Evolutionary conservation across 305 asterid species (phyloP).

Genomic region (Caryopteris hybrid): DNA sequence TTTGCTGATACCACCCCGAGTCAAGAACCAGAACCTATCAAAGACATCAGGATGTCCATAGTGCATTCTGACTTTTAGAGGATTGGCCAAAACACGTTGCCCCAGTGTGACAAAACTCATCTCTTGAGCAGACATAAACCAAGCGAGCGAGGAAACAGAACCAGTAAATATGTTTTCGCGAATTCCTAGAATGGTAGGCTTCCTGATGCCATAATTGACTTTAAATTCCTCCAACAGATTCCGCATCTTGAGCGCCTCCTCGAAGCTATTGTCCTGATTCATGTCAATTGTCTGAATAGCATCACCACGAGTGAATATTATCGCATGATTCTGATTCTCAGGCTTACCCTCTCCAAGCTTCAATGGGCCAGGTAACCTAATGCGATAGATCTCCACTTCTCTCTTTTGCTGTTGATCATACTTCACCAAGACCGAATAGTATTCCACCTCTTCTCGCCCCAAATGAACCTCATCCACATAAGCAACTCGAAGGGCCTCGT

Average conservation of each 20-base stretch:
- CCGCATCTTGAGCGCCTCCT: constrained; percentile 96
- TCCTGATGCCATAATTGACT: constrained; percentile 63
- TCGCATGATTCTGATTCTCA: constrained; percentile 96
- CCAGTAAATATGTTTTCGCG: constrained; percentile 98
- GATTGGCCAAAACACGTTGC: constrained; percentile 89
- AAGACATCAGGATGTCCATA: constrained; percentile 97
- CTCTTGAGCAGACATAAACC: constrained; percentile 98
- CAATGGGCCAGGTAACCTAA: constrained; percentile 86
- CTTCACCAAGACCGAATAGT: constrained; percentile 89
- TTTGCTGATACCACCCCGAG: constrained; percentile 95
- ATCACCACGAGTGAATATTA: constrained; percentile 94
- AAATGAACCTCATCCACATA: constrained; percentile 77
- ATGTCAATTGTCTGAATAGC: constrained; percentile 94
- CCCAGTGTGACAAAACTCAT: constrained; percentile 94
- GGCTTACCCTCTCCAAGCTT: constrained; percentile 99
- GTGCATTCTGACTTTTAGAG: constrained; percentile 91
- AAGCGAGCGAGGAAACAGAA: constrained; percentile 91
- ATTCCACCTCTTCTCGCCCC: constrained; percentile 78
- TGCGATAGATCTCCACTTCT: constrained; percentile 88
- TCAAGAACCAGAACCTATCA: constrained; percentile 90
- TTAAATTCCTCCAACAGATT: constrained; percentile 93
- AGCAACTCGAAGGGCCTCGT: constrained; percentile 95
- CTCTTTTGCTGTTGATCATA: constrained; percentile 61
- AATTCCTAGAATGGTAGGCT: constrained; percentile 85
- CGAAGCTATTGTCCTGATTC: constrained; percentile 95